These are phyloP conservation scores for Fusarium lyarnte DNA, from an alignment of 2,329 filamentous ascomycete species.

Conservation along the genomic window DNA sequence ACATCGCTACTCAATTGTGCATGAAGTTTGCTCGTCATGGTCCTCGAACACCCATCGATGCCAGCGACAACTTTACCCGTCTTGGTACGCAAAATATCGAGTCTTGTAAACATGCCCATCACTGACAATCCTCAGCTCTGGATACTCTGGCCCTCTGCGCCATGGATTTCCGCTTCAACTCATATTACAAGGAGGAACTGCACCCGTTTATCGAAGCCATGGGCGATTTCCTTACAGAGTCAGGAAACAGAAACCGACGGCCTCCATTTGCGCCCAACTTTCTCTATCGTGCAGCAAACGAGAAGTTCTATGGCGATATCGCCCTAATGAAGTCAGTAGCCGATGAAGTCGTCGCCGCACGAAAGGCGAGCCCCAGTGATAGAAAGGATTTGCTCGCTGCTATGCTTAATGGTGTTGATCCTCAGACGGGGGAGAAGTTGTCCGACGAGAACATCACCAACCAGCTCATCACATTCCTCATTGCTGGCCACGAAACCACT, in stretches of 20 bases:
- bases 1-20: slow-evolving; percentile 71
- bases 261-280: slow-evolving; percentile 57
- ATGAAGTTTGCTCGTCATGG: slow-evolving; percentile 76
- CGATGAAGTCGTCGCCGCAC: slow-evolving; percentile 67
- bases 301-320: slow-evolving; percentile 65
- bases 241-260: slow-evolving; percentile 59
- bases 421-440: slow-evolving; percentile 72
- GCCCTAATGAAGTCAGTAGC: slow-evolving; percentile 64
- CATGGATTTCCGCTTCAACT: slow-evolving; percentile 80
- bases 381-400: slow-evolving; percentile 75
- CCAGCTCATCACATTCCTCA: slow-evolving; percentile 78
- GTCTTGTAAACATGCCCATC: no score
- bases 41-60: slow-evolving; percentile 63
- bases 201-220: slow-evolving; percentile 78
- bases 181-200: slow-evolving; percentile 73
- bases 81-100: slow-evolving; percentile 47
- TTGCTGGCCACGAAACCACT: slow-evolving; percentile 78
- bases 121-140: slow-evolving; percentile 55
- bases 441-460: slow-evolving; percentile 70
- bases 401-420: slow-evolving; percentile 75
- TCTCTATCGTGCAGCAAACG: slow-evolving; percentile 58
- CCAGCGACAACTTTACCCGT: slow-evolving; percentile 76
- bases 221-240: slow-evolving; percentile 69
- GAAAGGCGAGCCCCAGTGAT: slow-evolving; percentile 63
- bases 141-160: slow-evolving; percentile 77